Evolutionary conservation across 2,329 filamentous ascomycete species (phyloP).

Genomic region (Paecilomyces formosus): DNA sequence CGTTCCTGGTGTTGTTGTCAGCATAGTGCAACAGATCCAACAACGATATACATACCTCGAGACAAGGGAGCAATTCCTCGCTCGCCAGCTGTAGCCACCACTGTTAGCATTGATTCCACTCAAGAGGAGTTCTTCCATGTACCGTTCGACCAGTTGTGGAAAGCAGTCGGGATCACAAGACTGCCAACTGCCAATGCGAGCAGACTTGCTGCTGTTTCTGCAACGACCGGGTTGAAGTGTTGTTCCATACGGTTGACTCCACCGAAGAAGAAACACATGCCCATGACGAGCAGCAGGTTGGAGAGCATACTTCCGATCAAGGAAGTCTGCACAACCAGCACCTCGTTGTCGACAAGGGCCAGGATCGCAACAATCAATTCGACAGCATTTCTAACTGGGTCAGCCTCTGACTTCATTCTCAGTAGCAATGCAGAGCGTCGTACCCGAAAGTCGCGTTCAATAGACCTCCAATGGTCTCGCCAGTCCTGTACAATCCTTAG

Average conservation of each 20-base stretch:
- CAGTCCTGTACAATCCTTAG: constrained; percentile 42
- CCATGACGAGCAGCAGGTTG: constrained; percentile 80
- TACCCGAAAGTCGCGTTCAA: constrained; percentile 81
- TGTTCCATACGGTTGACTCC: constrained; percentile 73
- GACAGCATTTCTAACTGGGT: constrained; percentile 60
- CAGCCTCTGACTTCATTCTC: neutral
- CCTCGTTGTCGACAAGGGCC: constrained; percentile 64
- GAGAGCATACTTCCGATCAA: constrained; percentile 87
- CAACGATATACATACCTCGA: constrained; percentile 17
- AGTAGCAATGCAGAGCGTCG: constrained; percentile 3
- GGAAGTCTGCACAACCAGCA: constrained; percentile 85
- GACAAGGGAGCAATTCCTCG: constrained; percentile 22
- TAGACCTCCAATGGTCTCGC: constrained; percentile 80
- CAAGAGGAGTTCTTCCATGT: constrained; percentile 5
- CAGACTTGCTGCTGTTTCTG: constrained; percentile 78
- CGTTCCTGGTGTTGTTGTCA: constrained; percentile 28
- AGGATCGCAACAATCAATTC: constrained; percentile 86
- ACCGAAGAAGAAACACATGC: constrained; percentile 87
- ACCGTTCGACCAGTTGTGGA: constrained; percentile 51
- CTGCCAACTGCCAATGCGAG: constrained; percentile 71
- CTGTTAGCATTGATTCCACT: neutral
- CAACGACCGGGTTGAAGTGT: constrained; percentile 85
- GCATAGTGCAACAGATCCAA: neutral
- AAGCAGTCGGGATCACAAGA: constrained; percentile 85
- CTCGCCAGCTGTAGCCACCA: constrained; percentile 14